Evolutionary conservation across 345 rosid species (phyloP).

Genomic region (Brassica rapa): DNA sequence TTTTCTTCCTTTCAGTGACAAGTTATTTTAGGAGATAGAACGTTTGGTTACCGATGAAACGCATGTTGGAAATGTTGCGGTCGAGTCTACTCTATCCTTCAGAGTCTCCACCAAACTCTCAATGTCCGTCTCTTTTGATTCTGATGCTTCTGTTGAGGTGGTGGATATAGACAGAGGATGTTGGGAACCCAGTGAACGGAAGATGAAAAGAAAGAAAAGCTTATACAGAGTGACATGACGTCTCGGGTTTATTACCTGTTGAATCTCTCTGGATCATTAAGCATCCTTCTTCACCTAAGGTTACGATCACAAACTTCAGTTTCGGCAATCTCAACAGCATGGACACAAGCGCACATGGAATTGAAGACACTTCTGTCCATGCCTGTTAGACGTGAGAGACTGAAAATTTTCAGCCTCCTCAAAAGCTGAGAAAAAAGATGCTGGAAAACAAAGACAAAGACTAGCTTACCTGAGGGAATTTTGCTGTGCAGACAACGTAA

Average conservation of each 20-base stretch:
- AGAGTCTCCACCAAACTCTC: slow-evolving; percentile 57
- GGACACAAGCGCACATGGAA: slow-evolving; percentile 73
- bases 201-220: background rate
- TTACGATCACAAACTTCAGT: slow-evolving; percentile 72
- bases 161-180: slow-evolving; percentile 7
- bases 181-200: background rate
- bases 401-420: background rate
- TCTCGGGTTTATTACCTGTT: slow-evolving; percentile 47
- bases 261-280: slow-evolving; percentile 76
- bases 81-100: slow-evolving; percentile 51
- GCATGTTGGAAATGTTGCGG: slow-evolving; percentile 52
- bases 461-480: slow-evolving; percentile 71
- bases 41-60: slow-evolving; percentile 54
- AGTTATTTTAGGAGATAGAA: background rate
- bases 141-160: slow-evolving; percentile 40
- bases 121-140: slow-evolving; percentile 54
- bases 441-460: background rate
- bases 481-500: slow-evolving; percentile 76
- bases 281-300: slow-evolving; percentile 88
- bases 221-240: background rate
- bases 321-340: slow-evolving; percentile 75
- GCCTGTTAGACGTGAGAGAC: slow-evolving; percentile 43
- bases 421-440: background rate
- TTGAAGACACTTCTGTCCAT: slow-evolving; percentile 78
- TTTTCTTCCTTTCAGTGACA: background rate